Base-by-base conservation (phyloP, 225 moss, liverwort and hornwort genomes). In the Pseudisothecium myosuroides region DNA sequence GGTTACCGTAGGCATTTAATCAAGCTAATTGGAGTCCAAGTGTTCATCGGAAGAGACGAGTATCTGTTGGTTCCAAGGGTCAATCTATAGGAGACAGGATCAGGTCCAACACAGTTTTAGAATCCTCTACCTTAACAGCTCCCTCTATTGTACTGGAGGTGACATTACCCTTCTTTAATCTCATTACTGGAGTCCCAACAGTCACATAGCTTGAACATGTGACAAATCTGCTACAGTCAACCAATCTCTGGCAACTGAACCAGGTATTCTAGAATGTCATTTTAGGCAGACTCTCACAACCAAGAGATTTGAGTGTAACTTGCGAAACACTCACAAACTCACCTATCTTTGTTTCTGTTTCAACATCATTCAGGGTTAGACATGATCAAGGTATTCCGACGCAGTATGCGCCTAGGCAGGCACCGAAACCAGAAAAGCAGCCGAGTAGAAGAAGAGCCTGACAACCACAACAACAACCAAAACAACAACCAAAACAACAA, bases 341-440 rank as follows among this genome's bases (percentile, higher is more conserved):
- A 41, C 41, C 39, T 58, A 7, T 43, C 60, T 59, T 80, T 41
- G 60, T 60, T 31, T 88, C 11, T 47, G 58, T 72, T 72, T 81
- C 73, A 58, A 49, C 62, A 24, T 78, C 61, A 65, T 71, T 50
- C 89, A 94, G 93, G 91, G 41, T 85, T 91, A 72, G 94, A 93
- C 54, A 91, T 94, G 94, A 89, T 94, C 80, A 92, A 93, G 80
- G 91, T 88, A 26, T 89, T 95, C 49, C 89, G 91, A 32, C 83
- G 90, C 86, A 91, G 90, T 50, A 89, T 95, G 84, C 85, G 92
- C n/a, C 88, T 91, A 62, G 92, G 90, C 41, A 87, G 91, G 86
- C 89, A 52, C 80, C 93, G 90, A 66, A 93, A 90, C 83, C 78
- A 73, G 49, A 82, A 62, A 13, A 91, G 83, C 39, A 88, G 92